A percentile compares a stretch with the other conserved stretches of the same genome.
These are phyloP conservation scores for Viscum album DNA, from an alignment of 177 flowering plant genomes.

Conservation along the genomic window DNA sequence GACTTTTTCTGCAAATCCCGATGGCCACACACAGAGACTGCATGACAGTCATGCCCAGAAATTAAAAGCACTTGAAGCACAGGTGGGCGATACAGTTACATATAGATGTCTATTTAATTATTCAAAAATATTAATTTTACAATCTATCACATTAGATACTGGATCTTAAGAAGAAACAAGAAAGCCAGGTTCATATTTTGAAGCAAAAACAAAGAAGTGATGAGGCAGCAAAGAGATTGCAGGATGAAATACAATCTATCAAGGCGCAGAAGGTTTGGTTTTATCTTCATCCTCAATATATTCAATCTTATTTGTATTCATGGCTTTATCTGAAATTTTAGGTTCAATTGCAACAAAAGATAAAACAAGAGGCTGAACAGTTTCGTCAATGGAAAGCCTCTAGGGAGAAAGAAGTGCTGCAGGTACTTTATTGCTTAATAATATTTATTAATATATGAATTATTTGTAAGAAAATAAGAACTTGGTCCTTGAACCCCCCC, in stretches of 20 bases:
- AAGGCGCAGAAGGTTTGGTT: slow-evolving; percentile 81
- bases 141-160: slow-evolving; percentile 40
- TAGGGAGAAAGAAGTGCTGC: slow-evolving; percentile 89
- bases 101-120: background rate
- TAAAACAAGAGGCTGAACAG: slow-evolving; percentile 96
- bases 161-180: slow-evolving; percentile 95
- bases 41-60: slow-evolving; percentile 81
- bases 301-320: slow-evolving; percentile 1
- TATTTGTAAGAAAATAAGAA: no score
- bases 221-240: slow-evolving; percentile 84
- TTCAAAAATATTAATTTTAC: background rate
- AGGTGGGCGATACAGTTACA: slow-evolving; percentile 29
- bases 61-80: slow-evolving; percentile 80
- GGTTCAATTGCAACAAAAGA: slow-evolving; percentile 93
- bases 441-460: no score
- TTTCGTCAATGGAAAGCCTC: slow-evolving; percentile 99
- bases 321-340: slow-evolving; percentile 21
- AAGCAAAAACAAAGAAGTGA: slow-evolving; percentile 98
- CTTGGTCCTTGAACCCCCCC: no score
- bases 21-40: slow-evolving; percentile 82
- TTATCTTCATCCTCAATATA: slow-evolving; percentile 7
- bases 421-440: slow-evolving; percentile 40
- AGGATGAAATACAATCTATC: slow-evolving; percentile 90
- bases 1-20: slow-evolving; percentile 61
- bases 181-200: slow-evolving; percentile 79